phyloP scores from a whole-genome alignment of 1,139 yeast genomes.

The Pichia sp. region DNA sequence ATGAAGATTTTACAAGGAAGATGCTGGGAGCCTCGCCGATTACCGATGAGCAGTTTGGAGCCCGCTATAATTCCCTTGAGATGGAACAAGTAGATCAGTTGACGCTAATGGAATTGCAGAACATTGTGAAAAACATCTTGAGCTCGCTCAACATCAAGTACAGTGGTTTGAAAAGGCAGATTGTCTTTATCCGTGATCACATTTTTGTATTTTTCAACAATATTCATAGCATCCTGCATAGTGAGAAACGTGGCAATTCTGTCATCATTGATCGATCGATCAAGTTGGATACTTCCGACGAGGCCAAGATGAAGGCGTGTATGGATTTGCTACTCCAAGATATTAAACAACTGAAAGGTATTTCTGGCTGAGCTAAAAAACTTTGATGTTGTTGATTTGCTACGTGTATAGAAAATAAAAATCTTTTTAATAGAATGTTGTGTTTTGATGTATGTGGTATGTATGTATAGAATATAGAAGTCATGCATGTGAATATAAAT shows the following conservation, averaged over 20 bases:
- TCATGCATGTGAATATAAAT: not conserved
- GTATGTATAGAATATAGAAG: not conserved
- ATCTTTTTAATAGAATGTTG: not conserved
- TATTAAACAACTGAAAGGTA: constrained; percentile 15
- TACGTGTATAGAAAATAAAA: constrained; percentile 5
- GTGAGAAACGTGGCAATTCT: constrained; percentile 1
- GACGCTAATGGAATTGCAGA: constrained; percentile 14
- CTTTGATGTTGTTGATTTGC: constrained; percentile 7
- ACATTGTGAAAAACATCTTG: constrained; percentile 19
- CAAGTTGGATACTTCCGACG: constrained; percentile 10
- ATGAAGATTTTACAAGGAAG: not conserved
- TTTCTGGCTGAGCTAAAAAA: not conserved
- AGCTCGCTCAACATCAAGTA: constrained; percentile 13
- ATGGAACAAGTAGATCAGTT: constrained; percentile 16
- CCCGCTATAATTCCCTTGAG: constrained; percentile 9
- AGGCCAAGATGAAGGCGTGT: constrained; percentile 15
- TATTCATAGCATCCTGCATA: constrained; percentile 19
- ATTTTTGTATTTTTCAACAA: constrained; percentile 16
- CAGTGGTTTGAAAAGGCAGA: constrained; percentile 7
- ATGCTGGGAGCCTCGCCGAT: not conserved
- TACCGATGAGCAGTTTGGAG: constrained; percentile 5
- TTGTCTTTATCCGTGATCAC: constrained; percentile 17
- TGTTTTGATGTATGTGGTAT: not conserved
- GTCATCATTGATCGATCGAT: constrained; percentile 11
- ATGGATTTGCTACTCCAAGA: constrained; percentile 17